Percentiles rank a stretch among this genome's conserved stretches.
phyloP scores from a whole-genome alignment of 2,329 filamentous ascomycete species.

The Leptographium lundbergii region DNA sequence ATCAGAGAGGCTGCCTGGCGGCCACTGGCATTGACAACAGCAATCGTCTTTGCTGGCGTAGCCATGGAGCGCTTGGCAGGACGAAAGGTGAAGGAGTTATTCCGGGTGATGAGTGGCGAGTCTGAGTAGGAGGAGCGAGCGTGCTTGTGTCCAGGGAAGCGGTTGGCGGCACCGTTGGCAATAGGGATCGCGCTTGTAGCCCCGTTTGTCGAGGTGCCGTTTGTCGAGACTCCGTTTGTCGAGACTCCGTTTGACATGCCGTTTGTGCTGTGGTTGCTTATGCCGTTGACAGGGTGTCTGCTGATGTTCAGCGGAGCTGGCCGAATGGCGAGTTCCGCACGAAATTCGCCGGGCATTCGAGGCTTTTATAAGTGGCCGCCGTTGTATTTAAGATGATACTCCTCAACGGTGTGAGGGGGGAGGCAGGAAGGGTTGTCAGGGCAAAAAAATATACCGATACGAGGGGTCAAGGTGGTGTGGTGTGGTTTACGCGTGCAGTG shows the following conservation, averaged over 20 bases:
- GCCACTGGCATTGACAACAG: conserved; percentile 90
- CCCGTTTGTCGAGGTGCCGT: background rate
- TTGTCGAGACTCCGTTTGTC: background rate
- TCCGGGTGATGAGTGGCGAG: conserved; percentile 41
- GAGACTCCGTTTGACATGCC: background rate
- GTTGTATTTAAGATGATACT: background rate
- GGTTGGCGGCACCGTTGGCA: conserved; percentile 3
- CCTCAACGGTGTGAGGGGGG: background rate
- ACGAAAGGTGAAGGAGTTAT: conserved; percentile 49
- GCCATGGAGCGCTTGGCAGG: conserved; percentile 47
- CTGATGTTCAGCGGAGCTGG: conserved; percentile 10
- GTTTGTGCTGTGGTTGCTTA: background rate
- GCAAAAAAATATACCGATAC: background rate
- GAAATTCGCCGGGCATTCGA: conserved; percentile 12
- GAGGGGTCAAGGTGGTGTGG: background rate
- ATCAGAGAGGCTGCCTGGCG: conserved; percentile 93
- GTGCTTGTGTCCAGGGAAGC: conserved; percentile 35
- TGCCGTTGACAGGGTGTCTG: background rate
- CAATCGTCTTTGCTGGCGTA: conserved; percentile 64
- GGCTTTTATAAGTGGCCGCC: background rate
- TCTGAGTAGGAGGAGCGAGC: conserved; percentile 50
- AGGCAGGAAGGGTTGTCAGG: background rate
- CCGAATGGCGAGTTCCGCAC: conserved; percentile 15
- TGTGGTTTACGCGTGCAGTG: background rate
- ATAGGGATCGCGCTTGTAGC: conserved; percentile 6